Conservation (phyloP, 768 basidiomycete genomes). For the Flagelloscypha sp. region DNA sequence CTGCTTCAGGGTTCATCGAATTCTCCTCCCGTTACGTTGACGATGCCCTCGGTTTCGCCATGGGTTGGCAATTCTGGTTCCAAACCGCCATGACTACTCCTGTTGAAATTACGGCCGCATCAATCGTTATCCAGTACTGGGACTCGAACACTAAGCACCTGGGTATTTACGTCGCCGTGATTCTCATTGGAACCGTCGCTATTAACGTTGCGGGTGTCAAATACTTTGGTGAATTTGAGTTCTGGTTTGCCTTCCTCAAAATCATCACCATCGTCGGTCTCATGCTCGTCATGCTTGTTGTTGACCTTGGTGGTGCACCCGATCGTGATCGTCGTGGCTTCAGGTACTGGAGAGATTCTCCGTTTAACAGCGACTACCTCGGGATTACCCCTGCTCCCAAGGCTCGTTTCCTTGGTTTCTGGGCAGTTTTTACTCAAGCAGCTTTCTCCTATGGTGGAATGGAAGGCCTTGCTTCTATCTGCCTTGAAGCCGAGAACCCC, state of each 20-base stretch:
- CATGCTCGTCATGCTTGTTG: conserved; percentile 28
- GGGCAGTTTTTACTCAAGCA: conserved; percentile 11
- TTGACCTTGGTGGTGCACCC: conserved; percentile 45
- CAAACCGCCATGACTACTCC: conserved; percentile 31
- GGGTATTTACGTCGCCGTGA: conserved; percentile 7
- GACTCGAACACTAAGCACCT: conserved; percentile 11
- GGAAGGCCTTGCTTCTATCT: conserved; percentile 29
- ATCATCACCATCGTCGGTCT: conserved; percentile 33
- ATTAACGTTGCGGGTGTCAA: conserved; percentile 35
- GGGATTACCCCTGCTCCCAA: too few species aligned
- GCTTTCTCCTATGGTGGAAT: conserved; percentile 29
- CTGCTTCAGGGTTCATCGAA: conserved; percentile 46
- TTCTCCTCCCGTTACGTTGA: conserved; percentile 48
- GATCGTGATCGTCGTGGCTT: conserved; percentile 35
- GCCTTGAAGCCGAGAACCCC: conserved; percentile 32
- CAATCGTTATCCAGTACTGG: conserved; percentile 43
- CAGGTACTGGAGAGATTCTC: conserved; percentile 34
- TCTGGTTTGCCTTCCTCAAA: conserved; percentile 42
- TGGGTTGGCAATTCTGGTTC: conserved; percentile 44
- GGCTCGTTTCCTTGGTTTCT: too few species aligned
- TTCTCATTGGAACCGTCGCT: conserved; percentile 13
- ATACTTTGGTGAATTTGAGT: conserved; percentile 47
- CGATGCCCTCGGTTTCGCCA: conserved; percentile 33
- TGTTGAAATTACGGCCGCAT: conserved; percentile 46
- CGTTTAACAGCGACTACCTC: too few species aligned